Evolutionary conservation across 116 monocot genomes (phyloP), one percentile per base, ranked within the genome.

Genomic region (Cymodocea nodosa): DNA sequence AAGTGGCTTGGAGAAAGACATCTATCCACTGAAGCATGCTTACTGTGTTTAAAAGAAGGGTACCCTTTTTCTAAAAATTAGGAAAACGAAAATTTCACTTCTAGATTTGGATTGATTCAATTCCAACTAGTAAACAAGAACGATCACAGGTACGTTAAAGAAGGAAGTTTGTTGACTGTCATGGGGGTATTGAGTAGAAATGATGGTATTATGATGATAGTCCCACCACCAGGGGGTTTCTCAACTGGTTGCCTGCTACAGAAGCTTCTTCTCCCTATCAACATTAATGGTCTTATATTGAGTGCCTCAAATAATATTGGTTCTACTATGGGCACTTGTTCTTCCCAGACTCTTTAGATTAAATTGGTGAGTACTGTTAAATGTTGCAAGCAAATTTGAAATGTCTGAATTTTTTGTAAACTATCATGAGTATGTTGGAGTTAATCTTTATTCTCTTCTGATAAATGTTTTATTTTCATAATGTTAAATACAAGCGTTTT

Each of bases 231-330:
- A 24, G 85, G 76, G 59, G 75, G 81, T 17, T 68, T 85, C 48
- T 85, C 90, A 23, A 91, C 88, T 10, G 87, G 97, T 7, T 97
- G 97, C 75, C 76, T 87, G 25, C 75, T 87, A 76, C 69, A 60
- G 5, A 73, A 73, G 50, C 59, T 73, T 66, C 59, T 73, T 18
- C 66, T 73, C 55, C 73, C 73, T 0, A 51, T 19, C 13, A 50
- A 59, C 49, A 34, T 73, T 57, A 53, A 66, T 17, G 73, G 73
- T 25, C 56, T 73, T n/a, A 66, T 66, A 51, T 73, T 59, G 19
- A 72, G 64, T 15, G 25, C 52, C 44, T 36, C 64, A 51, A 55
- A 48, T 24, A 55, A 23, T 56, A 11, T 23, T 25, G 20, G 16
- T 72, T 25, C 56, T 16, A 19, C 37, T 23, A 16, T 9, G 34